Base-by-base conservation (phyloP, 2,329 filamentous ascomycete species). In the Bipolaris zeicola region DNA sequence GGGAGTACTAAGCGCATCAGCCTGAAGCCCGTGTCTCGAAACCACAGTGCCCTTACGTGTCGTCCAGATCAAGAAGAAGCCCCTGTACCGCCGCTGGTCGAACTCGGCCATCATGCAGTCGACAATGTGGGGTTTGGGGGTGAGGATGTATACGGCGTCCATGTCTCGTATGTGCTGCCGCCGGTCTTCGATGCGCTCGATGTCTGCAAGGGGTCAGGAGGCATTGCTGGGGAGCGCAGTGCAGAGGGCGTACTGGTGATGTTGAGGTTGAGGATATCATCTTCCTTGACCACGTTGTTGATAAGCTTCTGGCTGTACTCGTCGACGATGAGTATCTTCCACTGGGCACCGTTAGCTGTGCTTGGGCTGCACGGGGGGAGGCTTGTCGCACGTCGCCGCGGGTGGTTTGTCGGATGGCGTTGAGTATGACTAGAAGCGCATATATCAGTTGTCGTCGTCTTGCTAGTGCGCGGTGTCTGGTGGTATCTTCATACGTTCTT, bases 191-290 rank as follows among this genome's bases (percentile, higher is more conserved):
- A 99, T 96, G 72, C 87, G 87, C 82, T 98, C 94, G 76, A 99
- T 94, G 78, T 96, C 93, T 96, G 77, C 53, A 59, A 39, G 61
- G n/a, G 7, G 70, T 78, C 67, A 77, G 72, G 58, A 53, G 14
- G 18, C 31, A 39, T 31, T 28, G 34, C 42, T 28, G 31, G 28
- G 6, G 36, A 20, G 26, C 26, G 31, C 42, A 46, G 8, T 42
- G 26, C 42, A 13, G 42, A 41, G 26, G 49, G 68, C 88, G 74
- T 84, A 96, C 93, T 96, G 66, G 93, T 94, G 77, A 99, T 91
- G 76, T 96, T 96, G 78, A 92, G 87, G 75, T 96, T 96, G 79
- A 99, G 89, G 65, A 99, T 96, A 71, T 97, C 92, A 85, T 99
- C 94, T 81, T 97, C 90, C 71, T 92, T 94, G 74, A 94, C 86